Evolutionary conservation across 148 eudicot species (phyloP).

Genomic region (Nepenthes mirabilis): DNA sequence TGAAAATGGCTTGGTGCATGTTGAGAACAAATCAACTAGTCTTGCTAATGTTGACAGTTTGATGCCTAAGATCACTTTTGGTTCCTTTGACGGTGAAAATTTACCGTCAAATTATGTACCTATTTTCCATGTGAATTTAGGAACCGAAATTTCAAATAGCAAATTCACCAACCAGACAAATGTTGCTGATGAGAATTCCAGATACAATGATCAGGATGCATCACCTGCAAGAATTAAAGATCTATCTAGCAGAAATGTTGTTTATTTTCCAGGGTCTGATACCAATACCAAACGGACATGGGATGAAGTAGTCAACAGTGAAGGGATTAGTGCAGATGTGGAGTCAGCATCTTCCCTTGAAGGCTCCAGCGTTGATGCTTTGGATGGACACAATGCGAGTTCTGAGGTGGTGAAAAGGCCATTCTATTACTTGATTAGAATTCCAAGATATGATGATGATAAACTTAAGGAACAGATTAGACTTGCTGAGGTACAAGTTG

Average conservation of each 20-base stretch:
- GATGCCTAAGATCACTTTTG: constrained; percentile 21
- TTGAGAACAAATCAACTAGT: background rate
- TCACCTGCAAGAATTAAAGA: background rate
- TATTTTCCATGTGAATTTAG: constrained; percentile 8
- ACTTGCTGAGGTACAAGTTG: constrained; percentile 35
- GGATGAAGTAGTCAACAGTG: constrained; percentile 17
- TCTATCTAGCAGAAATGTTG: constrained; percentile 10
- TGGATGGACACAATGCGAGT: constrained; percentile 19
- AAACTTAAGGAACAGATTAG: constrained; percentile 45
- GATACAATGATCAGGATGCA: too few species aligned
- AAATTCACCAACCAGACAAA: background rate
- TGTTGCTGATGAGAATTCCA: too few species aligned
- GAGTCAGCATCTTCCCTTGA: constrained; percentile 22
- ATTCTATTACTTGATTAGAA: constrained; percentile 55
- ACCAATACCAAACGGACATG: constrained; percentile 6
- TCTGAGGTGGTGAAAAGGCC: constrained; percentile 37
- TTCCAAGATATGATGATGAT: constrained; percentile 68
- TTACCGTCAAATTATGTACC: background rate
- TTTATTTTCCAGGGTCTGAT: background rate
- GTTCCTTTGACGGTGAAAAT: constrained; percentile 16
- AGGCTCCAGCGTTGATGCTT: constrained; percentile 20
- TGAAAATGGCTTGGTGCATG: constrained; percentile 1
- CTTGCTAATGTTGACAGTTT: constrained; percentile 12
- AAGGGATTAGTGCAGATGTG: constrained; percentile 13
- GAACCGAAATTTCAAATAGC: background rate